Conservation (phyloP, 192 early-diverging fungal species). For the Umbelopsis vinacea region DNA sequence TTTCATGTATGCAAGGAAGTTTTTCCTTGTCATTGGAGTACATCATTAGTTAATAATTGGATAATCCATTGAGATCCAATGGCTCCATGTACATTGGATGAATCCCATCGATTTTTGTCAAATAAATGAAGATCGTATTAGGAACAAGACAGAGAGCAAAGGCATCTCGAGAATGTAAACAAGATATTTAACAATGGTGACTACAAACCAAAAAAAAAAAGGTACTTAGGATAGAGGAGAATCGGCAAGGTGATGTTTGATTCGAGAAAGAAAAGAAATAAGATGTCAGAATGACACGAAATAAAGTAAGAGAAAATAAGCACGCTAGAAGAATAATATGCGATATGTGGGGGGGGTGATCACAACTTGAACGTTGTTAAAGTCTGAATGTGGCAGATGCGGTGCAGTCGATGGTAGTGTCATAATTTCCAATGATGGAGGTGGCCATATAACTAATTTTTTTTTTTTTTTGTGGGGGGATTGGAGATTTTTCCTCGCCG, state of each 20-base stretch:
- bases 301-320: not conserved
- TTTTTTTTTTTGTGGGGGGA: not conserved
- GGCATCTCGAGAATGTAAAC: constrained; percentile 20
- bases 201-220: constrained; percentile 15
- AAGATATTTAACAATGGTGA: constrained; percentile 22
- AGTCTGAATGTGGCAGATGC: constrained; percentile 8
- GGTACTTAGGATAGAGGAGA: not conserved
- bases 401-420: constrained; percentile 21
- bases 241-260: constrained; percentile 8
- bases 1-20: not conserved
- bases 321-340: constrained; percentile 18
- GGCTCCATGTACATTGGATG: not conserved
- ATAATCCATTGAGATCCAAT: not conserved
- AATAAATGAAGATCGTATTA: constrained; percentile 12
- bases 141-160: constrained; percentile 17
- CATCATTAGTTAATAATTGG: not conserved
- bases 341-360: constrained; percentile 6
- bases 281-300: not conserved
- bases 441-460: not conserved
- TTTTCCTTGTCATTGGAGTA: not conserved
- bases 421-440: not conserved
- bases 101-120: not conserved
- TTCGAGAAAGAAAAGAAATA: not conserved
- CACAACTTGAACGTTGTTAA: constrained; percentile 3
- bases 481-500: not conserved